A percentile compares a stretch with the other conserved stretches of the same genome.
These are phyloP conservation scores for Neonectria sp. DNA, from an alignment of 2,329 filamentous ascomycete species.

Conservation along the genomic window DNA sequence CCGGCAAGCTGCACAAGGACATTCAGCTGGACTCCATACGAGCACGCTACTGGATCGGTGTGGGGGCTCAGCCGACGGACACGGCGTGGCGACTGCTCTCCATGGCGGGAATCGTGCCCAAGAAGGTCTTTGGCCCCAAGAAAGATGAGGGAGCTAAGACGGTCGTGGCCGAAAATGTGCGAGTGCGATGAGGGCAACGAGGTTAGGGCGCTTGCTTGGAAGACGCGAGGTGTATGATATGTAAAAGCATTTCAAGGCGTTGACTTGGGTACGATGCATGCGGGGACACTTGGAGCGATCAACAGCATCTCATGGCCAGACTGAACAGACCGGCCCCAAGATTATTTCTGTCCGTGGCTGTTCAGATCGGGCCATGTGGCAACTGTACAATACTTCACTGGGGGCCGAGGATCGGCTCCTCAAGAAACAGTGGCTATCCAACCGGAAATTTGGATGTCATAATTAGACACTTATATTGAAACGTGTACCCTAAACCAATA, in stretches of 20 bases:
- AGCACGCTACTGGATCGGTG: conserved; percentile 96
- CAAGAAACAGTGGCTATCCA: background rate
- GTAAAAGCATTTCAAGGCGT: conserved; percentile 48
- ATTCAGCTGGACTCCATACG: conserved; percentile 87
- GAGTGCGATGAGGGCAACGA: conserved; percentile 45
- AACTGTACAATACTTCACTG: conserved; percentile 37
- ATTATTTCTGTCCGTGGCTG: background rate
- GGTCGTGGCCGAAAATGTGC: conserved; percentile 48
- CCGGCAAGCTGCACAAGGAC: conserved; percentile 87
- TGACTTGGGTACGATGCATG: conserved; percentile 40
- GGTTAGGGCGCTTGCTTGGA: background rate
- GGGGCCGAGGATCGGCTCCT: background rate
- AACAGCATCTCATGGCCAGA: conserved; percentile 21
- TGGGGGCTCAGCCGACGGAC: conserved; percentile 94
- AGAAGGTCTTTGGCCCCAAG: conserved; percentile 55
- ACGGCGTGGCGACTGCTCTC: conserved; percentile 88
- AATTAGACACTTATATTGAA: conserved; percentile 41
- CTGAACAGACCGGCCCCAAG: conserved; percentile 10
- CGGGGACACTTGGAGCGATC: conserved; percentile 4
- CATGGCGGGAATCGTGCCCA: conserved; percentile 73
- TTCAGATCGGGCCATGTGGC: background rate
- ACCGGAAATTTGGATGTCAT: conserved; percentile 25
- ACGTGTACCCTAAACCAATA: conserved; percentile 36
- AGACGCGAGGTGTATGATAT: conserved; percentile 46
- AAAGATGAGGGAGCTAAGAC: conserved; percentile 43